Base-by-base conservation (phyloP, 768 basidiomycete species). In the Auriscalpium vulgare region DNA sequence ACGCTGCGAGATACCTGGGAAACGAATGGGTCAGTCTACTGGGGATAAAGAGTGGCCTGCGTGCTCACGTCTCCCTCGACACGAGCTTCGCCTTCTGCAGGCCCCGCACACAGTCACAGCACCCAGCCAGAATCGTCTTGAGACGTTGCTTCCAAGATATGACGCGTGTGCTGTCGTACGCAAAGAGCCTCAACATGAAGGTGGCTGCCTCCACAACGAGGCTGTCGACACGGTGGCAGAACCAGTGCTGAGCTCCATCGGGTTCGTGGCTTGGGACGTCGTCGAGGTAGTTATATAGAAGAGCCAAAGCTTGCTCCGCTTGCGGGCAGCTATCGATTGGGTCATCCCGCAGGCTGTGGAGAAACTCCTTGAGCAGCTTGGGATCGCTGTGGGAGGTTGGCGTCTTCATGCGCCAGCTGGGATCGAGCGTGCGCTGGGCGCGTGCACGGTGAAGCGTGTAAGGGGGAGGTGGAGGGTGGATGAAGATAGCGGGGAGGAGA, bases 101-200 rank as follows among this genome's bases (percentile, higher is more conserved):
- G 0, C 75, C 78, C 56, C 80, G 76, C 4, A 88, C 85, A 65
- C 95, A 97, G 8, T 74, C 76, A 23, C 80, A 72, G 62, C 95
- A 97, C 1, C 75, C 70, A 10, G 71, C 65, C 37, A 95, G 65
- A 56, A 88, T 84, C 1, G 64, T 63, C 51, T 75, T 71, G 52
- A 91, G 67, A 57, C 72, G 76, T 16, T 66, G 67, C 68, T 83
- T 82, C 90, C 91, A 95, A 40, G 71, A 67, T 2, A 77, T 74
- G 3, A 89, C 85, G 35, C 74, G 72, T 0, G 73, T 68, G 50
- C 80, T 78, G 52, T 78, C 72, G 63, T 91, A 97, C 10, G 92
- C 92, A 66, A 88, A 85, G 40, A 97, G 69, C 51, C 92, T 81
- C 38, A 95, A 73, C 50, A 91, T 77, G 71, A 94, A 97, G 0